A percentile compares a stretch with the other conserved stretches of the same genome.
These are phyloP conservation scores for Auxenochlorella protothecoides DNA, from an alignment of 139 green algal genomes.

Conservation along the genomic window DNA sequence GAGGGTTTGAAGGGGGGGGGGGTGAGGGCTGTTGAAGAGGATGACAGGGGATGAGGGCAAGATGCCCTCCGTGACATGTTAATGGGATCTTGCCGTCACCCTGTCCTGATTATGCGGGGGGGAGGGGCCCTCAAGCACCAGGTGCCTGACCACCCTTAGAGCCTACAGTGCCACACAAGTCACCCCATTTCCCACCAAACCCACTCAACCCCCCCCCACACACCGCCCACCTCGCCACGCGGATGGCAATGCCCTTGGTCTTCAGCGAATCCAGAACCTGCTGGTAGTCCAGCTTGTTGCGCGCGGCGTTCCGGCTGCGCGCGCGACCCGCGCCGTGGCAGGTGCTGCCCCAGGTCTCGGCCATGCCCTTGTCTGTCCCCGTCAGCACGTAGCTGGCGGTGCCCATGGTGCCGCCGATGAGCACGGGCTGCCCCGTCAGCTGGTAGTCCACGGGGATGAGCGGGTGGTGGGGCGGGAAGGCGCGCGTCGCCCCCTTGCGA, in stretches of 20 bases:
- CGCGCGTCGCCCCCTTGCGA: constrained; percentile 76
- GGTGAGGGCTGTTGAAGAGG: too few species aligned
- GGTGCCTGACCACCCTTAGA: too few species aligned
- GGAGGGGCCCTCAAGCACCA: too few species aligned
- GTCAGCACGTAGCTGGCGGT: constrained; percentile 86
- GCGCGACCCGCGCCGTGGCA: constrained; percentile 76
- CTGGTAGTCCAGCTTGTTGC: constrained; percentile 67
- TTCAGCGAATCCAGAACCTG: constrained; percentile 72
- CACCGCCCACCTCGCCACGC: constrained; percentile 10
- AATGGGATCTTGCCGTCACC: too few species aligned
- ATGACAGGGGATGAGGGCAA: too few species aligned
- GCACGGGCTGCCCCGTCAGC: constrained; percentile 74
- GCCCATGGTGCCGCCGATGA: constrained; percentile 88
- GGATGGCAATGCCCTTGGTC: constrained; percentile 65
- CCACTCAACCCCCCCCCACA: too few species aligned
- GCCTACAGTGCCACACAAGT: too few species aligned
- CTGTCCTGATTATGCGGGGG: too few species aligned
- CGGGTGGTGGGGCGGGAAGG: constrained; percentile 82
- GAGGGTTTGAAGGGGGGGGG: constrained; percentile 18
- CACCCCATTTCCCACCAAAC: too few species aligned
- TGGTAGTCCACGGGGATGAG: constrained; percentile 86
- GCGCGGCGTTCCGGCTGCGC: constrained; percentile 52
- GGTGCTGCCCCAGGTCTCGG: constrained; percentile 71
- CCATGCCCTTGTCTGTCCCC: constrained; percentile 70
- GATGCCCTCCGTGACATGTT: too few species aligned